Percentiles rank a stretch among this genome's conserved stretches.
These are phyloP conservation scores for Ogataea pignaliae DNA, from an alignment of 805 yeast genomes.

Conservation along the genomic window DNA sequence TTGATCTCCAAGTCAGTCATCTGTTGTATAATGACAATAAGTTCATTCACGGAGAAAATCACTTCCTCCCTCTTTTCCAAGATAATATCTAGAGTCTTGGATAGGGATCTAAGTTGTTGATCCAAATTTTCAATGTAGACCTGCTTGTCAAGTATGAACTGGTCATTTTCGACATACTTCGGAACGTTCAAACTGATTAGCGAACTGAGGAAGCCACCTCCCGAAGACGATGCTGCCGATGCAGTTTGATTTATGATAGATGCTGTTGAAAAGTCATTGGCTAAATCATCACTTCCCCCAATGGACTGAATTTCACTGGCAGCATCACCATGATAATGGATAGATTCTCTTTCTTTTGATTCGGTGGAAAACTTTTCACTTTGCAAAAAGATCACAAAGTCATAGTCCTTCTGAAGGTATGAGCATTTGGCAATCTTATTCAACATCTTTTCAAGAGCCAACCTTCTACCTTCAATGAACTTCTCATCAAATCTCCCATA, in stretches of 20 bases:
- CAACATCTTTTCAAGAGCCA: conserved; percentile 84
- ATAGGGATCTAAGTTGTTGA: conserved; percentile 61
- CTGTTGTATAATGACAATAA: conserved; percentile 46
- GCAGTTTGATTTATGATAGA: conserved; percentile 23
- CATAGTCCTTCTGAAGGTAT: conserved; percentile 62
- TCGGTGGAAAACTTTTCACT: conserved; percentile 66
- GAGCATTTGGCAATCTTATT: conserved; percentile 57
- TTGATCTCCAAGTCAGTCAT: conserved; percentile 75
- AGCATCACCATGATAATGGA: conserved; percentile 26
- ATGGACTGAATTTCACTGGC: conserved; percentile 28
- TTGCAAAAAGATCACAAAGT: conserved; percentile 72
- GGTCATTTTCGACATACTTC: conserved; percentile 74
- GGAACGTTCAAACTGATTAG: conserved; percentile 57
- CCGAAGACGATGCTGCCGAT: conserved; percentile 15
- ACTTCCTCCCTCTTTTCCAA: conserved; percentile 74
- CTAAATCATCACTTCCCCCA: conserved; percentile 16
- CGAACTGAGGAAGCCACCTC: conserved; percentile 63
- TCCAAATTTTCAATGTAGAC: conserved; percentile 69
- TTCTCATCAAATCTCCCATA: conserved; percentile 89
- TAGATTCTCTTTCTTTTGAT: conserved; percentile 63
- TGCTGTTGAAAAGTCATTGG: conserved; percentile 23
- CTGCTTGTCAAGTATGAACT: conserved; percentile 67
- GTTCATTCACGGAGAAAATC: conserved; percentile 62
- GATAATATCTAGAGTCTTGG: conserved; percentile 68
- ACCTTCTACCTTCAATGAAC: conserved; percentile 80